These are phyloP conservation scores for Melastoma malabathricum DNA, from an alignment of 345 rosid genomes.

Conservation along the genomic window DNA sequence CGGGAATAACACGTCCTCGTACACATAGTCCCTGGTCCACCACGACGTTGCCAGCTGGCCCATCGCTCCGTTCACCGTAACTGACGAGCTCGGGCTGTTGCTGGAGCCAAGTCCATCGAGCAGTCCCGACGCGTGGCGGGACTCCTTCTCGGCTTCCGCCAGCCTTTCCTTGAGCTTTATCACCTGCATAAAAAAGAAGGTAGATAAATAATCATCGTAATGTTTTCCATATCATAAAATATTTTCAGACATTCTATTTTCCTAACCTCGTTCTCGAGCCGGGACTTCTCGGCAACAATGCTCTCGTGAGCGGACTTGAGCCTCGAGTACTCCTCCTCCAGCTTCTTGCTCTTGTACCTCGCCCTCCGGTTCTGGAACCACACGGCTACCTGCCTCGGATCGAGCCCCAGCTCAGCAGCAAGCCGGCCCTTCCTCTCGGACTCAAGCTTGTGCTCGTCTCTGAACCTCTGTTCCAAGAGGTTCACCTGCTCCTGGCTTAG, in stretches of 20 bases:
- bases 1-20: constrained; percentile 14
- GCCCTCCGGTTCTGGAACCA: constrained; percentile 95
- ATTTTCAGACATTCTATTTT: too few relatives aligned
- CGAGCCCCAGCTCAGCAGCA: constrained; percentile 66
- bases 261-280: constrained; percentile 51
- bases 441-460: constrained; percentile 61
- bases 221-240: too few relatives aligned
- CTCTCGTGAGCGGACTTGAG: constrained; percentile 34
- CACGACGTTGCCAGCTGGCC: constrained; percentile 6
- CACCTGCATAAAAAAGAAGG: constrained; percentile 21
- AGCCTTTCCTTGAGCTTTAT: constrained; percentile 37
- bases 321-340: constrained; percentile 56
- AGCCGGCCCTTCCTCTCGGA: constrained; percentile 70
- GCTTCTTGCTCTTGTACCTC: constrained; percentile 78
- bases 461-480: constrained; percentile 52
- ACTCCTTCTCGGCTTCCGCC: constrained; percentile 37
- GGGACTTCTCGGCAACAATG: constrained; percentile 35
- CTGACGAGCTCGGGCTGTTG: constrained; percentile 38
- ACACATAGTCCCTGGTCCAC: constrained; percentile 26
- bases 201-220: too few relatives aligned
- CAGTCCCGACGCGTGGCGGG: constrained; percentile 25
- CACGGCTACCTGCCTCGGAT: constrained; percentile 85
- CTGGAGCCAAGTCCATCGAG: constrained; percentile 22
- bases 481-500: constrained; percentile 50
- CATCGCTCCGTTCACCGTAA: constrained; percentile 16